phyloP scores from a whole-genome alignment of 495 filamentous ascomycete genomes.

The Aspergillus carlsbadensis region DNA sequence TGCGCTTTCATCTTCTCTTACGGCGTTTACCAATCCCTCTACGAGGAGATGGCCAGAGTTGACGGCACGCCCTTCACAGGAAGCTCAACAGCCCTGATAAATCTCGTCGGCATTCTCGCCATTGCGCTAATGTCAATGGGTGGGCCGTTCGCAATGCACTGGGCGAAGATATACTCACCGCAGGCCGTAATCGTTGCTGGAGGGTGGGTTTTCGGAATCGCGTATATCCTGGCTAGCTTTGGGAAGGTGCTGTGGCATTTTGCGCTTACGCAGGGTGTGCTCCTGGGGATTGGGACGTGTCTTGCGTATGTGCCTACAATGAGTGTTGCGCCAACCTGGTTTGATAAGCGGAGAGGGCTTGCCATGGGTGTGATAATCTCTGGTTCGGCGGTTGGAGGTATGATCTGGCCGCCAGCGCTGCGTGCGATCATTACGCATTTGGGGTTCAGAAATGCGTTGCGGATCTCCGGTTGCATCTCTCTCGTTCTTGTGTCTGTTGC shows the following conservation, averaged over 20 bases:
- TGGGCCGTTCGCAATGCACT: slow-evolving; percentile 37
- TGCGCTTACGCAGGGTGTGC: slow-evolving; percentile 57
- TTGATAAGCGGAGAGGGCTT: slow-evolving; percentile 51
- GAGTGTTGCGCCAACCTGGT: slow-evolving; percentile 54
- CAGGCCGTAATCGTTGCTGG: slow-evolving; percentile 33
- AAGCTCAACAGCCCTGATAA: slow-evolving; percentile 39
- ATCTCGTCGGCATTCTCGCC: slow-evolving; percentile 44
- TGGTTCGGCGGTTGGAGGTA: slow-evolving; percentile 56
- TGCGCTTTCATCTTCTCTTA: slow-evolving; percentile 46
- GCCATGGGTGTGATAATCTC: slow-evolving; percentile 54
- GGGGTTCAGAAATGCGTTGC: slow-evolving; percentile 54
- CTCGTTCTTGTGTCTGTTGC: slow-evolving; percentile 45
- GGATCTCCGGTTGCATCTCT: slow-evolving; percentile 47
- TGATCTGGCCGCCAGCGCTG: slow-evolving; percentile 47
- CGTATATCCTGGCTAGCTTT: slow-evolving; percentile 53
- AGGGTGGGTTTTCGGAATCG: slow-evolving; percentile 35
- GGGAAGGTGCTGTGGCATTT: slow-evolving; percentile 59
- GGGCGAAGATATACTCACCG: slow-evolving; percentile 41
- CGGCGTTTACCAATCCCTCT: slow-evolving; percentile 46
- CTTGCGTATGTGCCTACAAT: slow-evolving; percentile 54
- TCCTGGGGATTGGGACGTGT: slow-evolving; percentile 48
- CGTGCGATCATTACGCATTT: slow-evolving; percentile 47
- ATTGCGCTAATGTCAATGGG: slow-evolving; percentile 47
- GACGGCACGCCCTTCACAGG: slow-evolving; percentile 34
- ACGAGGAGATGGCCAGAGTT: slow-evolving; percentile 36